Evolutionary conservation across 768 basidiomycete species (phyloP).

Genomic region (Hygrocybe coccinea): DNA sequence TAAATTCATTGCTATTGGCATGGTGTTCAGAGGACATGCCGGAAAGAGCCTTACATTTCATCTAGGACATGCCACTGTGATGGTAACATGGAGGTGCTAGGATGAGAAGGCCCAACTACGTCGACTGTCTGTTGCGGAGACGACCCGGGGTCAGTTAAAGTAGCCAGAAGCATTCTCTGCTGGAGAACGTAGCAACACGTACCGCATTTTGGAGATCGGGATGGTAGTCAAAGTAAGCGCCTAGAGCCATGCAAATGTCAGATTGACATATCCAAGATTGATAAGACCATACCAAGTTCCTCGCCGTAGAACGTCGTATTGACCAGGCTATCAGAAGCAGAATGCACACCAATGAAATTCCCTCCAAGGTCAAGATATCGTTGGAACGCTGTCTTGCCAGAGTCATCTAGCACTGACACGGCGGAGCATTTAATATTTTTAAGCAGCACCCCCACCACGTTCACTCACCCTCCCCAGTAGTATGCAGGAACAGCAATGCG

Average conservation of each 20-base stretch:
- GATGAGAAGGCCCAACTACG: constrained; percentile 53
- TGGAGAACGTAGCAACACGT: constrained; percentile 17
- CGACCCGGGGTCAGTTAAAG: constrained; percentile 6
- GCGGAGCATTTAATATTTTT: neutral
- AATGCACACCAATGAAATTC: constrained; percentile 66
- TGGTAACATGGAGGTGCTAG: constrained; percentile 55
- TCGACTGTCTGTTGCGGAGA: constrained; percentile 47
- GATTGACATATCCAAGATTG: neutral
- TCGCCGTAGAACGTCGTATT: constrained; percentile 53
- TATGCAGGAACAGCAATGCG: constrained; percentile 63
- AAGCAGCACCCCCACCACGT: too few species aligned
- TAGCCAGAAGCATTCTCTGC: neutral
- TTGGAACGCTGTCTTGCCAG: constrained; percentile 58
- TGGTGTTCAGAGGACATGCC: neutral
- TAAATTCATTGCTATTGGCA: neutral
- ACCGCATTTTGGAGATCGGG: constrained; percentile 62
- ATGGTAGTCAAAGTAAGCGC: constrained; percentile 70
- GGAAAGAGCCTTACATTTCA: constrained; percentile 46
- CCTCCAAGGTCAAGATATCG: constrained; percentile 64
- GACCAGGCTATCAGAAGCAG: constrained; percentile 55
- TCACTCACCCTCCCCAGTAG: constrained; percentile 60
- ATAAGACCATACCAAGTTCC: constrained; percentile 45
- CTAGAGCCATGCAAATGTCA: constrained; percentile 16
- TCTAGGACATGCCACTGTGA: constrained; percentile 48
- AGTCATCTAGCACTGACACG: constrained; percentile 50